Conservation (phyloP, 73 alveolate species). For the Tetrahymena thermophila region DNA sequence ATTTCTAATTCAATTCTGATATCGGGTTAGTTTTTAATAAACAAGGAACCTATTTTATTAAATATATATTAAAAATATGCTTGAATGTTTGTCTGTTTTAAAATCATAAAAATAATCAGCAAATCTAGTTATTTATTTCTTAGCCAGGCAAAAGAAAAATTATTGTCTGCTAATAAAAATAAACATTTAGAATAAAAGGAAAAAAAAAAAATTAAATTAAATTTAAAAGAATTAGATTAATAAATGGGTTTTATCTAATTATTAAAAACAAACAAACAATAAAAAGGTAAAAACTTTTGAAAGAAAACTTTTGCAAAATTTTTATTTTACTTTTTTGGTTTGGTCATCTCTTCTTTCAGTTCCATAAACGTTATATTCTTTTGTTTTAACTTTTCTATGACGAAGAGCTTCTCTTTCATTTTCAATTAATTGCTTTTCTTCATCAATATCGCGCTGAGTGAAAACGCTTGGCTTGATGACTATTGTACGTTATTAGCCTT, state of each 20-base stretch:
- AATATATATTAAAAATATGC: no score
- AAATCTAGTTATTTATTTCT: no score
- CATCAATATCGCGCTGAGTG: slow-evolving; percentile 42
- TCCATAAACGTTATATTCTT: slow-evolving; percentile 68
- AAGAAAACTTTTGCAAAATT: no score
- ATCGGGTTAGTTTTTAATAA: slow-evolving; percentile 65
- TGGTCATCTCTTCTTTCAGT: slow-evolving; percentile 54
- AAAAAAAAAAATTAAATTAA: no score
- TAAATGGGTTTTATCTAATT: no score
- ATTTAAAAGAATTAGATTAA: no score
- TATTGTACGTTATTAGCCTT: slow-evolving; percentile 4
- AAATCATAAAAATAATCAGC: no score
- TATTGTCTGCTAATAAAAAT: no score
- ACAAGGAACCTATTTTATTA: slow-evolving; percentile 46
- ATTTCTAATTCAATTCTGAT: slow-evolving; percentile 88
- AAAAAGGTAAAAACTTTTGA: no score
- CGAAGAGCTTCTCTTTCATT: slow-evolving; percentile 25
- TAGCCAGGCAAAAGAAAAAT: no score
- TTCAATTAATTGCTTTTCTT: slow-evolving; percentile 38
- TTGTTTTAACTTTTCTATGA: slow-evolving; percentile 53
- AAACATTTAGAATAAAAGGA: no score
- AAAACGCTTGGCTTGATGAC: slow-evolving; percentile 34
- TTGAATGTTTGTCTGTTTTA: no score
- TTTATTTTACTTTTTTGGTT: not conserved
- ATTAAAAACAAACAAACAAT: not conserved